Conservation (phyloP, 306 rosid species). For the Ammopiptanthus mongolicus region DNA sequence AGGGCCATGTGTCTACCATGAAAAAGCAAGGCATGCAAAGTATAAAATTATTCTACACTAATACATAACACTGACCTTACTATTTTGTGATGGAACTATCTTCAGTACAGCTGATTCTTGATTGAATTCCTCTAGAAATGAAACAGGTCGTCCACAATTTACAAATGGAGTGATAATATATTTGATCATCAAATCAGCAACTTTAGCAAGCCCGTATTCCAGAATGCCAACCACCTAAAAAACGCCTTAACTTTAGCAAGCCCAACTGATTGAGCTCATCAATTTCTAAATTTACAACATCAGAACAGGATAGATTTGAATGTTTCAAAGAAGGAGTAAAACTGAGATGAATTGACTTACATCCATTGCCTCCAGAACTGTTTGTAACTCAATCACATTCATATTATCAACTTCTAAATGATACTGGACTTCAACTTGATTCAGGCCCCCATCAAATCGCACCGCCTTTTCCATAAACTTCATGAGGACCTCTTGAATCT, state of each 20-base stretch:
- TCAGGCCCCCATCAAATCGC: slow-evolving; percentile 53
- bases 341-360: slow-evolving; percentile 43
- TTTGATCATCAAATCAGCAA: slow-evolving; percentile 84
- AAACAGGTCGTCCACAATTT: slow-evolving; percentile 38
- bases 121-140: slow-evolving; percentile 55
- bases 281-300: not conserved
- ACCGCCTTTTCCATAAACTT: slow-evolving; percentile 76
- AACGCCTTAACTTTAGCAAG: not conserved
- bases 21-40: not conserved
- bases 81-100: slow-evolving; percentile 47
- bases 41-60: not conserved
- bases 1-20: not conserved
- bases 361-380: slow-evolving; percentile 81
- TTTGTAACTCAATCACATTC: slow-evolving; percentile 47
- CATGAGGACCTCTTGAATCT: slow-evolving; percentile 89
- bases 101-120: slow-evolving; percentile 49
- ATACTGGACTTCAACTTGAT: slow-evolving; percentile 52
- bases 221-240: slow-evolving; percentile 72
- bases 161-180: slow-evolving; percentile 53
- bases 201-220: slow-evolving; percentile 86
- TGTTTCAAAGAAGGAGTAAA: not conserved
- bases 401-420: slow-evolving; percentile 32
- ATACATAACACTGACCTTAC: slow-evolving; percentile 39
- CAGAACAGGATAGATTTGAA: not conserved
- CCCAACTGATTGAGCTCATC: not conserved